These are phyloP conservation scores for Arthrobotrys conoides DNA, from an alignment of 2,329 filamentous ascomycete species.

Conservation along the genomic window DNA sequence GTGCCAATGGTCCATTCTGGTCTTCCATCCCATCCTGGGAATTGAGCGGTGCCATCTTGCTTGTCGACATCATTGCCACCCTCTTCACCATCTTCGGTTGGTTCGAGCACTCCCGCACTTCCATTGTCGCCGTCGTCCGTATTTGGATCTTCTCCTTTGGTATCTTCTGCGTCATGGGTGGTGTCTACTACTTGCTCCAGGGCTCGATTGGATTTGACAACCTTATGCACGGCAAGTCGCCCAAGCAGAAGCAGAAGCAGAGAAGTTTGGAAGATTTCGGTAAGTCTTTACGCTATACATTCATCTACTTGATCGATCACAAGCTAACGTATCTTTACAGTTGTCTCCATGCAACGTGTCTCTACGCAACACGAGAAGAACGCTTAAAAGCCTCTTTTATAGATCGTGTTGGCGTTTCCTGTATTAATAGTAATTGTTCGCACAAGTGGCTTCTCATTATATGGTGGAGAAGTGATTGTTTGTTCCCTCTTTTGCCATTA, in stretches of 20 bases:
- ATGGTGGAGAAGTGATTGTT: slow-evolving; percentile 56
- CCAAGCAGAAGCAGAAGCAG: slow-evolving; percentile 85
- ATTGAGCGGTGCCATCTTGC: slow-evolving; percentile 80
- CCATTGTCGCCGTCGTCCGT: slow-evolving; percentile 86
- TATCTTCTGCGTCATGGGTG: slow-evolving; percentile 86
- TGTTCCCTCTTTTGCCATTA: slow-evolving; percentile 46
- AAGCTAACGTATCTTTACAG: slow-evolving; percentile 71
- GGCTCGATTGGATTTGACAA: slow-evolving; percentile 87
- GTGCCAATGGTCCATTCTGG: slow-evolving; percentile 93
- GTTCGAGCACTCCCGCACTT: slow-evolving; percentile 79
- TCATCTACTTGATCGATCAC: slow-evolving; percentile 28
- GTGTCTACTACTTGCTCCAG: slow-evolving; percentile 79
- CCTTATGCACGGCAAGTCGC: slow-evolving; percentile 90
- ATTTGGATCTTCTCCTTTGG: slow-evolving; percentile 94
- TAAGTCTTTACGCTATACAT: slow-evolving; percentile 72
- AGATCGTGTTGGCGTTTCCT: slow-evolving; percentile 62
- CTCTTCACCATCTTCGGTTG: slow-evolving; percentile 88
- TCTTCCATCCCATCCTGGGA: slow-evolving; percentile 90
- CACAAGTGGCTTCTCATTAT: slow-evolving; percentile 53
- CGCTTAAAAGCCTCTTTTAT: slow-evolving; percentile 70
- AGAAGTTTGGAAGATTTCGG: slow-evolving; percentile 87
- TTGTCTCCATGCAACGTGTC: slow-evolving; percentile 89
- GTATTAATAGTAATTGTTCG: slow-evolving; percentile 61
- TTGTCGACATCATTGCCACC: slow-evolving; percentile 87
- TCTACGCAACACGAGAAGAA: slow-evolving; percentile 94